A percentile compares a stretch with the other conserved stretches of the same genome.
Evolutionary conservation across 169 alveolate genomes (phyloP).

Genomic region (Plasmodium knowlesi): DNA sequence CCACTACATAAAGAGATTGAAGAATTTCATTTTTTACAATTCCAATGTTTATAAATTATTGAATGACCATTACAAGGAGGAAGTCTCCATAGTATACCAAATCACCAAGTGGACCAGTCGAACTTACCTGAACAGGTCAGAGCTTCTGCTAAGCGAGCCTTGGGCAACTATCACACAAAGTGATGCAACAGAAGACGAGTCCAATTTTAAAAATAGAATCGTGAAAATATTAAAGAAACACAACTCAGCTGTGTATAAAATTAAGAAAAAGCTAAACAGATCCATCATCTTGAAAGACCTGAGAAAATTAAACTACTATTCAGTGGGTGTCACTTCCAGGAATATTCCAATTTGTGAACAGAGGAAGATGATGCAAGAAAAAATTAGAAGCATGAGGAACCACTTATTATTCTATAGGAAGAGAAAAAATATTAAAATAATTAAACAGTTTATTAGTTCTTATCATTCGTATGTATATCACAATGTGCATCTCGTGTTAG

Average conservation of each 20-base stretch:
- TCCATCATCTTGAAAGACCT: constrained; percentile 47
- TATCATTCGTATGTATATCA: constrained; percentile 65
- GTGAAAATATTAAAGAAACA: constrained; percentile 29
- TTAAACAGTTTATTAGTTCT: constrained; percentile 61
- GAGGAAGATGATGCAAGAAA: background rate
- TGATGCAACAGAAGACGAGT: background rate
- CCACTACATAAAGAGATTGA: constrained; percentile 34
- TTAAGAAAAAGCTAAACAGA: constrained; percentile 48
- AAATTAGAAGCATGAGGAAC: background rate
- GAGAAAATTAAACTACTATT: constrained; percentile 15
- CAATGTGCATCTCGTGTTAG: constrained; percentile 9
- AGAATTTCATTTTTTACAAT: constrained; percentile 51
- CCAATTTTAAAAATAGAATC: constrained; percentile 12
- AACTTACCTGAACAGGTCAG: constrained; percentile 30
- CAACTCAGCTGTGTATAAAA: constrained; percentile 38
- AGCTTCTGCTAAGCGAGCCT: constrained; percentile 6
- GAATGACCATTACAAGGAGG: constrained; percentile 40
- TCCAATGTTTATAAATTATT: constrained; percentile 34
- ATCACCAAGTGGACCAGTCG: constrained; percentile 49
- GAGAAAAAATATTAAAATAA: constrained; percentile 17
- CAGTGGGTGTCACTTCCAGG: background rate
- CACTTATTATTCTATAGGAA: constrained; percentile 8
- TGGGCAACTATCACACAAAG: background rate
- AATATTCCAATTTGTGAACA: background rate
- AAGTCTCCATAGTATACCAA: constrained; percentile 33